Conservation (phyloP, 75 land plant genomes). For the Cunninghamia lanceolata region DNA sequence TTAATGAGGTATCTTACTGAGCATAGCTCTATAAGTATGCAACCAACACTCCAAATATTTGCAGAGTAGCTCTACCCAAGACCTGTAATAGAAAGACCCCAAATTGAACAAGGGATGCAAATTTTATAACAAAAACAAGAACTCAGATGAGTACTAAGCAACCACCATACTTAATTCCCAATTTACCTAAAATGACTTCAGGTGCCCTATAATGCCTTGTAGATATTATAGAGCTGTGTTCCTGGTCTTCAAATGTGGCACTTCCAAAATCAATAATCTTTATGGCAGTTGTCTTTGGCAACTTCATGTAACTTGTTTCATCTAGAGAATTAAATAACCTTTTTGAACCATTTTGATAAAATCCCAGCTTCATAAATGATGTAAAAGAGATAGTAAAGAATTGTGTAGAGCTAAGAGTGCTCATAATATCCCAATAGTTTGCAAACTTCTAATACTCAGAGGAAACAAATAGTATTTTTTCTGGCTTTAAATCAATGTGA, state of each 20-base stretch:
- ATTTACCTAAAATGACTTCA: too few species aligned
- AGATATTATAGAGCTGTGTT: too few species aligned
- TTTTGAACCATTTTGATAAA: too few species aligned
- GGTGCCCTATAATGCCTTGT: too few species aligned
- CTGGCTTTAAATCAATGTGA: conserved; percentile 75
- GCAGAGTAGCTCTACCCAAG: conserved; percentile 87
- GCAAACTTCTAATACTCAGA: conserved; percentile 60
- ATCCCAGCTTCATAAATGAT: neutral
- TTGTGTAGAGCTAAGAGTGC: too few species aligned
- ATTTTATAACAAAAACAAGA: neutral
- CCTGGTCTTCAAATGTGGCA: too few species aligned
- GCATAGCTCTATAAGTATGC: conserved; percentile 78
- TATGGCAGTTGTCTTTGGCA: too few species aligned
- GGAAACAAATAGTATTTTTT: conserved; percentile 62
- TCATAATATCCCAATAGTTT: conserved; percentile 29
- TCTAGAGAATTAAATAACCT: too few species aligned
- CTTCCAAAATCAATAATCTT: too few species aligned
- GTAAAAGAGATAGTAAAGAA: neutral
- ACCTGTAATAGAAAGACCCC: conserved; percentile 20
- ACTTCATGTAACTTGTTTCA: too few species aligned
- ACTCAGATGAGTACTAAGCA: neutral
- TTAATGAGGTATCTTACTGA: too few species aligned
- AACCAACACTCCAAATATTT: conserved; percentile 91
- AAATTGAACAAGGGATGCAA: neutral
- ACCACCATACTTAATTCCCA: conserved; percentile 14